Evolutionary conservation across 1,284 basidiomycete species (phyloP).

Genomic region (Ganoderma leucocontextum): DNA sequence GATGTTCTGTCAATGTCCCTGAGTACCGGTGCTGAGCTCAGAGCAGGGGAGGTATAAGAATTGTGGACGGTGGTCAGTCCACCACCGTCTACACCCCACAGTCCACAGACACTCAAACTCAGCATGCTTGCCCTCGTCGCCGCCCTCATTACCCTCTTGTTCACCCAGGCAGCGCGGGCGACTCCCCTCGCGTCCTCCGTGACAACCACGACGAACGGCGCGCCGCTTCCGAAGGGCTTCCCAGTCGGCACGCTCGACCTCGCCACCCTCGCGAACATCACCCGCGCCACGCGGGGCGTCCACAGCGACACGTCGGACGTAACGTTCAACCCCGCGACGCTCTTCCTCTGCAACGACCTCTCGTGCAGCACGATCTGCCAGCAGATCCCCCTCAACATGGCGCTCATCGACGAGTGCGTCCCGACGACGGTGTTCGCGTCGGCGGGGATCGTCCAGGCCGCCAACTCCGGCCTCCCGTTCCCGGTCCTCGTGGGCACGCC

Average conservation of each 20-base stretch:
- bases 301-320: not conserved
- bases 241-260: not conserved
- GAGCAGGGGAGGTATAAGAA: not conserved
- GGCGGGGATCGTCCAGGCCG: slow-evolving; percentile 21
- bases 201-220: not conserved
- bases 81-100: not conserved
- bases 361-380: not conserved
- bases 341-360: slow-evolving; percentile 1
- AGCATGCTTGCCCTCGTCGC: not conserved
- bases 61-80: not conserved
- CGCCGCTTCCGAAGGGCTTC: not conserved
- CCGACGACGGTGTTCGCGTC: slow-evolving; percentile 9
- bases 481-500: slow-evolving; percentile 13
- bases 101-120: not conserved
- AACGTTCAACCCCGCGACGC: slow-evolving; percentile 16
- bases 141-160: not conserved
- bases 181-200: not conserved
- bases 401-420: slow-evolving; percentile 13
- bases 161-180: not conserved
- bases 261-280: not conserved
- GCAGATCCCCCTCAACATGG: not conserved
- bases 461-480: slow-evolving; percentile 22
- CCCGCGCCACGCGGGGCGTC: not conserved
- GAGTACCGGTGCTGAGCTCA: not conserved
- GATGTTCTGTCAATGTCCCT: not conserved